phyloP scores from a whole-genome alignment of 345 rosid genomes.

The Nasturtium officinale region DNA sequence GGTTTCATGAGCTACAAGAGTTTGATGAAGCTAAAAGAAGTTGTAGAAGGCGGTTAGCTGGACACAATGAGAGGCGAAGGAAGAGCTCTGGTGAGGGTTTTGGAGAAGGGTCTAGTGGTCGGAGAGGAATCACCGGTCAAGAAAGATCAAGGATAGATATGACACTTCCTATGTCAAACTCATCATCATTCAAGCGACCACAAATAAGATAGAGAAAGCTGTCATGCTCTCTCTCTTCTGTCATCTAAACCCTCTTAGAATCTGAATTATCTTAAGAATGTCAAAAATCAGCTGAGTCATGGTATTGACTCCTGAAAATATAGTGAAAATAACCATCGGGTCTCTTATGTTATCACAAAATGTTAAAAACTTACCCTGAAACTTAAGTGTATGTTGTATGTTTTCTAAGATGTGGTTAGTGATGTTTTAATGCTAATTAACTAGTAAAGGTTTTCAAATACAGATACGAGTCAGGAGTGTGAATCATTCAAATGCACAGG shows the following conservation, averaged over 20 bases:
- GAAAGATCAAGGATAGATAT: constrained; percentile 43
- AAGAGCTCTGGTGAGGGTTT: constrained; percentile 57
- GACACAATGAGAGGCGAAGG: constrained; percentile 83
- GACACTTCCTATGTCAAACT: constrained; percentile 41
- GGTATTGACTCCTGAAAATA: constrained; percentile 24
- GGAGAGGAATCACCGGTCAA: constrained; percentile 46
- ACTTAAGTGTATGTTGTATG: constrained; percentile 8
- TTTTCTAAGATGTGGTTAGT: constrained; percentile 15
- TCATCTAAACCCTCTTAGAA: constrained; percentile 41
- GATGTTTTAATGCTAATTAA: constrained; percentile 32
- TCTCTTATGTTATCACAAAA: constrained; percentile 16
- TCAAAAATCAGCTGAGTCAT: constrained; percentile 34
- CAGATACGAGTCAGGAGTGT: constrained; percentile 39
- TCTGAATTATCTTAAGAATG: constrained; percentile 18
- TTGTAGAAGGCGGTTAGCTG: constrained; percentile 75
- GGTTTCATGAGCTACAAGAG: constrained; percentile 60
- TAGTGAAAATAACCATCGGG: constrained; percentile 23
- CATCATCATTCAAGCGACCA: constrained; percentile 45
- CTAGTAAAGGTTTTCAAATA: constrained; percentile 30
- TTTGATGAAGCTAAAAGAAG: constrained; percentile 88
- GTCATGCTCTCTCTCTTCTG: constrained; percentile 89
- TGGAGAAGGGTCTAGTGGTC: constrained; percentile 59
- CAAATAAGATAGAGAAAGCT: constrained; percentile 44
- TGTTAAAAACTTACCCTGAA: neutral
- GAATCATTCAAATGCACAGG: constrained; percentile 26